Conservation (phyloP, 1,284 basidiomycete genomes). For the Mycosarcoma maydis region DNA sequence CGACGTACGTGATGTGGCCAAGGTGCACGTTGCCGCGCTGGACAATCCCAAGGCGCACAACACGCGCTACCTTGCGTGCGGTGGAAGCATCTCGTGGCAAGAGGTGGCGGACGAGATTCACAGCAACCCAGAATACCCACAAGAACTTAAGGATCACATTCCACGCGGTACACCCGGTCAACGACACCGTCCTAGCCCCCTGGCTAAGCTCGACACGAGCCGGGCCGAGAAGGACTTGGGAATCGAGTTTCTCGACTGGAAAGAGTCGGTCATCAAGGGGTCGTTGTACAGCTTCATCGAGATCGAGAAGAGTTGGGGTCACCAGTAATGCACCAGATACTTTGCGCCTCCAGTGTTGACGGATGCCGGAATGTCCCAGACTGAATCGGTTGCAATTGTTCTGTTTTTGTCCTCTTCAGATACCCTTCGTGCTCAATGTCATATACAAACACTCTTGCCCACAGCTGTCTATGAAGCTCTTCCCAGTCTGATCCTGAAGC, state of each 20-base stretch:
- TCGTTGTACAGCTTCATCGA: slow-evolving; percentile 40
- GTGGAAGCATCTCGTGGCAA: slow-evolving; percentile 32
- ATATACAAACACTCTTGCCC: too few species aligned
- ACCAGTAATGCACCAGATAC: neutral
- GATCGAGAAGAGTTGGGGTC: slow-evolving; percentile 44
- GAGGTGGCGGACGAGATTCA: slow-evolving; percentile 45
- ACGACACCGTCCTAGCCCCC: slow-evolving; percentile 14
- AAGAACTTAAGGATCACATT: slow-evolving; percentile 32
- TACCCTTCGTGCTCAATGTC: too few species aligned
- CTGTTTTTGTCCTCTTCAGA: too few species aligned
- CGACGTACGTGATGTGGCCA: slow-evolving; percentile 46
- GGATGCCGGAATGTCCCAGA: too few species aligned
- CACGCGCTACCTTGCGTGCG: slow-evolving; percentile 30
- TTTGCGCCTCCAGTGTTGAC: neutral
- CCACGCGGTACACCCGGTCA: slow-evolving; percentile 30
- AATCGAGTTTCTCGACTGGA: slow-evolving; percentile 45
- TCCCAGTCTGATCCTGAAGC: neutral
- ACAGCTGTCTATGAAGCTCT: too few species aligned
- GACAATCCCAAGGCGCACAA: slow-evolving; percentile 27
- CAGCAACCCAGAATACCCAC: slow-evolving; percentile 36
- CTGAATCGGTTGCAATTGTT: too few species aligned
- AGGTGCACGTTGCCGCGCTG: slow-evolving; percentile 31
- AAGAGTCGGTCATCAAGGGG: slow-evolving; percentile 43
- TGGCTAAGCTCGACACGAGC: slow-evolving; percentile 34
- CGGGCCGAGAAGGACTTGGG: slow-evolving; percentile 25